Conservation (phyloP, 2,329 filamentous ascomycete species). For the Aspergillus ochraceoroseus region DNA sequence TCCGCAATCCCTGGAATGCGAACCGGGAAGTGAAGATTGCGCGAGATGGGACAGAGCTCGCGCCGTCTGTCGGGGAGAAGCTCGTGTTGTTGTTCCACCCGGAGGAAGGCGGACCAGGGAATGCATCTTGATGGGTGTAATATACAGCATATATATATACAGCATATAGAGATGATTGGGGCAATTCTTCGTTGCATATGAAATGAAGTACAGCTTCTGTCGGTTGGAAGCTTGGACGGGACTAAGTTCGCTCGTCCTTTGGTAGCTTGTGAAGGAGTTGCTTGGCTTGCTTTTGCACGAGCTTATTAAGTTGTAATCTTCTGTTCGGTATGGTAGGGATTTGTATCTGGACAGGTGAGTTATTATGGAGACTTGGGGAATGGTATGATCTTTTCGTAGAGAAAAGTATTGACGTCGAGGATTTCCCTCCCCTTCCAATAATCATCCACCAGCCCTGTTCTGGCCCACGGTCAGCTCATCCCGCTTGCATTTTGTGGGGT, state of each 20-base stretch:
- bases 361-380: too few species aligned
- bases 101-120: slow-evolving; percentile 17
- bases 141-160: background rate
- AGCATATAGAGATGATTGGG: background rate
- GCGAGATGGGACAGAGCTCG: slow-evolving; percentile 86
- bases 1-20: slow-evolving; percentile 91
- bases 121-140: background rate
- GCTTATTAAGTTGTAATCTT: too few species aligned
- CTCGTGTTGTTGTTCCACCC: slow-evolving; percentile 74
- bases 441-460: slow-evolving; percentile 16
- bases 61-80: slow-evolving; percentile 71
- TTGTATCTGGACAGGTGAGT: too few species aligned
- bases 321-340: too few species aligned
- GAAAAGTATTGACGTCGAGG: background rate
- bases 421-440: too few species aligned
- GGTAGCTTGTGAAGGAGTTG: too few species aligned
- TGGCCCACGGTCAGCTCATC: slow-evolving; percentile 22
- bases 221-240: too few species aligned
- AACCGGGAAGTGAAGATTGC: slow-evolving; percentile 96
- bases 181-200: background rate
- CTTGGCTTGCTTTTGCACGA: too few species aligned
- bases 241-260: too few species aligned
- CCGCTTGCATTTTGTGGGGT: slow-evolving; percentile 18
- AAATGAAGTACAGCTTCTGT: background rate
- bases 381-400: too few species aligned